These are phyloP conservation scores for Penicillium ochrochloron DNA, from an alignment of 495 filamentous ascomycete genomes.

Conservation along the genomic window DNA sequence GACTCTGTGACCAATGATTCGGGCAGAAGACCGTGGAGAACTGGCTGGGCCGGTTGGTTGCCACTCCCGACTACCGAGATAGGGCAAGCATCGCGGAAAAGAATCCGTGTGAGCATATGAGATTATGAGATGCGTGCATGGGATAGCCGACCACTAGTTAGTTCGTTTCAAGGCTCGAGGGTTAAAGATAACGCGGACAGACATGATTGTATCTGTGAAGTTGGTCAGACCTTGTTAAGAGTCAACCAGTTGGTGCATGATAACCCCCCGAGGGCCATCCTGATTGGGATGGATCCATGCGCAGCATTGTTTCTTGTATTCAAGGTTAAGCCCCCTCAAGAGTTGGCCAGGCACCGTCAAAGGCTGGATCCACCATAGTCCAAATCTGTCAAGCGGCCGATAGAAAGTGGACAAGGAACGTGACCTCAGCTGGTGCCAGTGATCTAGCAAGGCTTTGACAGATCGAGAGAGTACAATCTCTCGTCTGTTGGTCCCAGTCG, in stretches of 20 bases:
- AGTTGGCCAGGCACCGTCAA: background rate
- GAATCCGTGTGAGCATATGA: constrained; percentile 25
- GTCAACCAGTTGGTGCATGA: background rate
- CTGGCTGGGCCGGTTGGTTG: constrained; percentile 7
- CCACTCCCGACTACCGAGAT: constrained; percentile 18
- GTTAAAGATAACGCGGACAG: background rate
- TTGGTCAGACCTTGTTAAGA: background rate
- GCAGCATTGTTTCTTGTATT: background rate
- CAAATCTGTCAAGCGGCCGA: background rate
- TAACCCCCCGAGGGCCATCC: background rate
- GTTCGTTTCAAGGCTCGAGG: background rate
- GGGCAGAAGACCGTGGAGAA: constrained; percentile 23
- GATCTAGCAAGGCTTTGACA: background rate
- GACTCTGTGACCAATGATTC: constrained; percentile 9
- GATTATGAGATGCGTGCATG: background rate
- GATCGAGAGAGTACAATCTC: background rate
- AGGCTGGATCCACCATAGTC: background rate
- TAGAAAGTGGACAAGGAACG: background rate
- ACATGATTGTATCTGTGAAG: background rate
- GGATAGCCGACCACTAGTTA: background rate
- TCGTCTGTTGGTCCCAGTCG: background rate
- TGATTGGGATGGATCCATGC: background rate
- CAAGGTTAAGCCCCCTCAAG: background rate
- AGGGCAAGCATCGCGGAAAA: constrained; percentile 29
- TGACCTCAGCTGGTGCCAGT: background rate